Conservation (phyloP, 139 green algal species). For the Chlorella vulgaris region DNA sequence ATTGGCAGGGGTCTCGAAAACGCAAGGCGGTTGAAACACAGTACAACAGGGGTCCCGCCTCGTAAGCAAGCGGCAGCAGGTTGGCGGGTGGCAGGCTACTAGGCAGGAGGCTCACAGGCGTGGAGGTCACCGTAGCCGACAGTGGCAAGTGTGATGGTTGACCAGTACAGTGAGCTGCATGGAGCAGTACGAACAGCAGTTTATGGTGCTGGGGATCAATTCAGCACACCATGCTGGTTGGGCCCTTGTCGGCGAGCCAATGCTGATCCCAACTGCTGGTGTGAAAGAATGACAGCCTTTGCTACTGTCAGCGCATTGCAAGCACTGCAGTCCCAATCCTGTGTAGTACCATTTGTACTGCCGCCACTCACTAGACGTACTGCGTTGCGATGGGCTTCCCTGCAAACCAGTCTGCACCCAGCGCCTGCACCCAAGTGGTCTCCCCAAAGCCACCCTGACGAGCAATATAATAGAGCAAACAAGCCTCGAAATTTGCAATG, state of each 20-base stretch:
- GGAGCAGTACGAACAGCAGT: too few relatives aligned
- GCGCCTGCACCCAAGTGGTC: slow-evolving; percentile 45
- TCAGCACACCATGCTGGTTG: too few relatives aligned
- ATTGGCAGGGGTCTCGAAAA: not conserved
- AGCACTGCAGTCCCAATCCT: too few relatives aligned
- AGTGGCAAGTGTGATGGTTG: slow-evolving; percentile 55
- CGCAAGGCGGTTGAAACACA: too few relatives aligned
- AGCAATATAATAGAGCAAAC: slow-evolving; percentile 59
- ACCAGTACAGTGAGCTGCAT: slow-evolving; percentile 60
- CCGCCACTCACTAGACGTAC: slow-evolving; percentile 19
- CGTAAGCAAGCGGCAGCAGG: too few relatives aligned
- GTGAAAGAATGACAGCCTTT: too few relatives aligned
- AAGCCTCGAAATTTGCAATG: slow-evolving; percentile 57
- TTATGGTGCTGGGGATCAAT: too few relatives aligned
- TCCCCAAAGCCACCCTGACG: slow-evolving; percentile 36
- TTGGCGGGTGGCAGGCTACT: too few relatives aligned
- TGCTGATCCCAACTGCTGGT: too few relatives aligned
- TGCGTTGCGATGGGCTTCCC: not conserved
- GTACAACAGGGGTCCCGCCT: too few relatives aligned
- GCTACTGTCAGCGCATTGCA: too few relatives aligned
- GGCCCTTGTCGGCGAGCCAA: too few relatives aligned
- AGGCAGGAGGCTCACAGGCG: not conserved
- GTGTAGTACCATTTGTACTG: not conserved
- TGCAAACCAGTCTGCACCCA: slow-evolving; percentile 21
- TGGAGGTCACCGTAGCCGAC: slow-evolving; percentile 44